A percentile compares a stretch with the other conserved stretches of the same genome.
These are phyloP conservation scores for Populus pruinosa DNA, from an alignment of 345 rosid species.

Conservation along the genomic window DNA sequence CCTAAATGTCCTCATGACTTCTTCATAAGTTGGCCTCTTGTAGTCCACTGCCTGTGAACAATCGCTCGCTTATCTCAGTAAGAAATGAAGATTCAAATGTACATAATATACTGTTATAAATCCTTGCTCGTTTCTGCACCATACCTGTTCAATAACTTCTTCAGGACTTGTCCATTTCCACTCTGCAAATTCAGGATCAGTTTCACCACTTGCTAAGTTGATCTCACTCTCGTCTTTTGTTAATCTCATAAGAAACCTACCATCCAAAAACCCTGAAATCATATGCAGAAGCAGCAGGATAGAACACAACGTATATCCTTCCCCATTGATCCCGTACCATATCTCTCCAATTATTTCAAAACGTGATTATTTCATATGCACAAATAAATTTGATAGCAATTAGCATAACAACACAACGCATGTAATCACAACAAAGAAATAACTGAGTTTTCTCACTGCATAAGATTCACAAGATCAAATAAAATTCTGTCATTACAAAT, in stretches of 20 bases:
- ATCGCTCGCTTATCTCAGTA: background rate
- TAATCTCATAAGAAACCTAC: slow-evolving; percentile 85
- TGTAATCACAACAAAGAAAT: background rate
- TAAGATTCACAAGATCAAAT: background rate
- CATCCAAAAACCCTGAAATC: background rate
- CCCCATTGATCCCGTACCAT: too few relatives aligned
- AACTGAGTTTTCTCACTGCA: background rate
- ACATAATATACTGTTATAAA: background rate
- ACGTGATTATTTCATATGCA: background rate
- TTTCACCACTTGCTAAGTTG: slow-evolving; percentile 70
- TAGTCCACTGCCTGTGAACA: slow-evolving; percentile 82
- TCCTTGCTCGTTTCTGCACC: background rate
- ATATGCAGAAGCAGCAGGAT: background rate
- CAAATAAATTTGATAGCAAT: background rate
- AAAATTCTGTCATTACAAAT: background rate
- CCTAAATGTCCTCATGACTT: slow-evolving; percentile 76
- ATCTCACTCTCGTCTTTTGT: slow-evolving; percentile 73
- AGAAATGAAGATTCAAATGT: background rate
- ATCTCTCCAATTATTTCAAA: background rate
- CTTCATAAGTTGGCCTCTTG: slow-evolving; percentile 93
- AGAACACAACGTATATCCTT: background rate
- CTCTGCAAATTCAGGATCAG: slow-evolving; percentile 85
- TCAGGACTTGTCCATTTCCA: slow-evolving; percentile 92
- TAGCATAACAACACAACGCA: background rate
- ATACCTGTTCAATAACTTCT: slow-evolving; percentile 81